Base-by-base conservation (phyloP, 208 protist species). In the Endotrypanum monterogeii region DNA sequence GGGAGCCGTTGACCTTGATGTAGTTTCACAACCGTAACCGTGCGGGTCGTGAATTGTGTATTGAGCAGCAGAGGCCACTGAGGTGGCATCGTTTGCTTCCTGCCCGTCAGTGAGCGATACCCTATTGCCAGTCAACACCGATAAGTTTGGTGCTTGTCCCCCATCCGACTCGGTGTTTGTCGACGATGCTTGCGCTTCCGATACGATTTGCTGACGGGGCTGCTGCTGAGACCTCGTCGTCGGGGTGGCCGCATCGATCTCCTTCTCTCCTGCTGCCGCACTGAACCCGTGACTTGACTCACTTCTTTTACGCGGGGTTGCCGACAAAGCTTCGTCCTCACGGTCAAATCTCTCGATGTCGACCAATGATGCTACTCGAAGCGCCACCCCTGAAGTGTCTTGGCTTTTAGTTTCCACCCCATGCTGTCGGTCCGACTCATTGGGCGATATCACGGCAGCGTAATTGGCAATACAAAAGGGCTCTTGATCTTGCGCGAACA, bases 241-340 rank as follows among this genome's bases (percentile, higher is more conserved):
- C 0, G 79, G 79, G 14, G 74, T 83, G 0, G 79, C 79, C 7
- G 79, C 79, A 20, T 83, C 79, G 0, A 65, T 35, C 20, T 83
- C 73, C 0, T 23, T 11, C 8, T 67, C 52, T 11, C 30, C 56
- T 18, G 20, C 51, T 25, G 48, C 74, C 6, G 52, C 58, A 46
- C 82, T 68, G 7, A 28, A 37, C 7, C 67, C 68, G 52, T 44
- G 46, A 8, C 55, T 30, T 3, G 18, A 11, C 14, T 51, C 61
- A 28, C 52, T 71, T 51, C 58, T 28, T 3, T 28, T 4, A n/a
- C 32, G 37, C 0, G 41, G 32, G 12, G 16, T 5, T 37, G 35
- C 18, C 52, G 23, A 12, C 54, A 60, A 35, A n/a, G 12, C 30
- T 25, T 57, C 72, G 28, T 51, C 57, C 5, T 11, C 61, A 25